These are phyloP conservation scores for Populus hybrid DNA, from an alignment of 441 rosid species.

Conservation along the genomic window DNA sequence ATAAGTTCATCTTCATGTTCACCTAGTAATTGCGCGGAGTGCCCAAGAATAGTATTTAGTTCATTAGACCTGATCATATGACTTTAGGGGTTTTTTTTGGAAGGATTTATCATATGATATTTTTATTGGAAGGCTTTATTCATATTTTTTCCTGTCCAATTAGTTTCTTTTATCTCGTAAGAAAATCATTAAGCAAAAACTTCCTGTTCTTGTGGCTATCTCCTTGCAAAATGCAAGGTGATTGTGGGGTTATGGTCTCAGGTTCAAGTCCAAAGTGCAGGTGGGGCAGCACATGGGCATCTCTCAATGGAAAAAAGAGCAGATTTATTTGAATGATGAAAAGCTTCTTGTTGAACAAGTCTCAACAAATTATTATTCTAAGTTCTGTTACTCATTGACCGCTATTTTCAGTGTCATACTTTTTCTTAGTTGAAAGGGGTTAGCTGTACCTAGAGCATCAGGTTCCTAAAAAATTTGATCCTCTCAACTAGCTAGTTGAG, in stretches of 20 bases:
- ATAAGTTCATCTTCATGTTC: background rate
- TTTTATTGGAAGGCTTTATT: too few species aligned
- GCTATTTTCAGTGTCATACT: too few species aligned
- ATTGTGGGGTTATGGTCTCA: background rate
- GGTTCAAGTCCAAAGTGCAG: background rate
- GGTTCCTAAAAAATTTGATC: too few species aligned
- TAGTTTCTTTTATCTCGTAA: too few species aligned
- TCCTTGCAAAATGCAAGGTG: background rate
- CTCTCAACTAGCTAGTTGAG: too few species aligned
- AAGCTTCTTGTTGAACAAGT: conserved; percentile 2
- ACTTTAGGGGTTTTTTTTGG: background rate
- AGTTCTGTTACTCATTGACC: too few species aligned
- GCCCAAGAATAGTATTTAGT: background rate
- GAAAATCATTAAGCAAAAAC: background rate
- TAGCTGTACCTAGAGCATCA: too few species aligned
- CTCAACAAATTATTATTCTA: background rate
- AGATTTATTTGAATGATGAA: background rate
- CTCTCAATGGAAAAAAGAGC: background rate
- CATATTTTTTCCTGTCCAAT: too few species aligned
- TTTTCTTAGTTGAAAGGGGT: too few species aligned
- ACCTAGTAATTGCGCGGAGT: too few species aligned
- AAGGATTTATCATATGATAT: background rate
- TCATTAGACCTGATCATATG: background rate
- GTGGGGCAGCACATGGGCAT: background rate
- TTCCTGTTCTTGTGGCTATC: background rate